Evolutionary conservation across 1,284 basidiomycete species (phyloP).

Genomic region (Cutaneotrichosporon arboriforme): DNA sequence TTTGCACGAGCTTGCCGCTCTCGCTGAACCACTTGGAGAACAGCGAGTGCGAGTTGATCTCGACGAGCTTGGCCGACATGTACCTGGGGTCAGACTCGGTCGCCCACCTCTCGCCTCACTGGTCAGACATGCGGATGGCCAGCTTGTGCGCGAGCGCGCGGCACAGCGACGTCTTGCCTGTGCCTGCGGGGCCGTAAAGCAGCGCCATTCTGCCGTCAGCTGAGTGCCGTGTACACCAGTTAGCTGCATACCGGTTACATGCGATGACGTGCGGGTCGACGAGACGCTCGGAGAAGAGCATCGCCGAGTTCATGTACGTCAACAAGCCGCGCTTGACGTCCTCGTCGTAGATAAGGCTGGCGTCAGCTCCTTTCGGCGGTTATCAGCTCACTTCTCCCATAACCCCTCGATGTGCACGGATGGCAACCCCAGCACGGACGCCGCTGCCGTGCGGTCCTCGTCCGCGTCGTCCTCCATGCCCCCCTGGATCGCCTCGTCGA

Average conservation of each 20-base stretch:
- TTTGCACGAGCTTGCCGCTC: constrained; percentile 94
- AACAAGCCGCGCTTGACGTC: constrained; percentile 83
- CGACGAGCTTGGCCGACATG: constrained; percentile 75
- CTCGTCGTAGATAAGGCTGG: constrained; percentile 78
- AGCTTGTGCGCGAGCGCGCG: constrained; percentile 93
- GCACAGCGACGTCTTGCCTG: constrained; percentile 94
- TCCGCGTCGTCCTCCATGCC: constrained; percentile 57
- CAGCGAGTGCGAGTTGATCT: constrained; percentile 95
- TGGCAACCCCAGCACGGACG: constrained; percentile 78
- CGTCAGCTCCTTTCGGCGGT: background rate
- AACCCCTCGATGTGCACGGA: constrained; percentile 76
- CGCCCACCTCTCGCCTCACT: constrained; percentile 52
- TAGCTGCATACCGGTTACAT: constrained; percentile 67
- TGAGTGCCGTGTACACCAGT: background rate
- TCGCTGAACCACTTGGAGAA: constrained; percentile 99
- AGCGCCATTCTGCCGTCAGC: constrained; percentile 60
- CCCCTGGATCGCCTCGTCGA: constrained; percentile 62
- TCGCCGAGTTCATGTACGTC: constrained; percentile 89
- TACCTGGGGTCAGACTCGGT: constrained; percentile 63
- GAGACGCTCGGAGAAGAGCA: constrained; percentile 78
- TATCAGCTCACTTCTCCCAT: constrained; percentile 57
- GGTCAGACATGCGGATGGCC: constrained; percentile 76
- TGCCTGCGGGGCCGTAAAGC: constrained; percentile 94
- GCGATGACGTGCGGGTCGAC: constrained; percentile 89
- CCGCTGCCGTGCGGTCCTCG: constrained; percentile 73